Evolutionary conservation across 1,139 yeast species (phyloP).

Genomic region (Pichia sp.): DNA sequence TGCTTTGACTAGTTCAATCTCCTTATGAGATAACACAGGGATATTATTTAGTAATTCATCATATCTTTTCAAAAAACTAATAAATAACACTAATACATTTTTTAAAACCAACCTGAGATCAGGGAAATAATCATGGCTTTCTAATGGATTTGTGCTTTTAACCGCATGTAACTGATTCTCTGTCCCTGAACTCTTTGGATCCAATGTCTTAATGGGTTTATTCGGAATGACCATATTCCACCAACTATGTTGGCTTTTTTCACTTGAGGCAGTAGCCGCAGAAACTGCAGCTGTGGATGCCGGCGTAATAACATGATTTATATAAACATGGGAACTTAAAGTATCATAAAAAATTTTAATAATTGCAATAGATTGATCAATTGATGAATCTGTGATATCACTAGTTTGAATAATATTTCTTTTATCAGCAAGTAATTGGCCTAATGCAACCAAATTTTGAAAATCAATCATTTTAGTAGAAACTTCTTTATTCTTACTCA

Average conservation of each 20-base stretch:
- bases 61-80: conserved; percentile 20
- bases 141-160: conserved; percentile 9
- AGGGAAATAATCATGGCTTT: conserved; percentile 22
- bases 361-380: conserved; percentile 1
- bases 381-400: conserved; percentile 12
- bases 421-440: conserved; percentile 15
- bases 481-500: background rate
- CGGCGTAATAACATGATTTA: conserved; percentile 19
- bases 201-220: background rate
- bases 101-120: conserved; percentile 26
- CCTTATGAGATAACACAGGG: no score
- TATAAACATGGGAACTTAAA: conserved; percentile 25
- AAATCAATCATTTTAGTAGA: conserved; percentile 18
- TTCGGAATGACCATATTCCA: conserved; percentile 7
- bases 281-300: conserved; percentile 7
- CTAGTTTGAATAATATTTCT: conserved; percentile 5
- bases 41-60: conserved; percentile 5
- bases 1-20: conserved; percentile 3
- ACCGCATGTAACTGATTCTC: no score
- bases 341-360: conserved; percentile 3
- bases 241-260: conserved; percentile 8
- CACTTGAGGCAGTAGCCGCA: conserved; percentile 6
- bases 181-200: conserved; percentile 1
- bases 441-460: conserved; percentile 19
- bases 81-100: conserved; percentile 23